Evolutionary conservation across 768 basidiomycete species (phyloP), one percentile per base, ranked within the genome.

Genomic region (Phlegmacium glaucopus): DNA sequence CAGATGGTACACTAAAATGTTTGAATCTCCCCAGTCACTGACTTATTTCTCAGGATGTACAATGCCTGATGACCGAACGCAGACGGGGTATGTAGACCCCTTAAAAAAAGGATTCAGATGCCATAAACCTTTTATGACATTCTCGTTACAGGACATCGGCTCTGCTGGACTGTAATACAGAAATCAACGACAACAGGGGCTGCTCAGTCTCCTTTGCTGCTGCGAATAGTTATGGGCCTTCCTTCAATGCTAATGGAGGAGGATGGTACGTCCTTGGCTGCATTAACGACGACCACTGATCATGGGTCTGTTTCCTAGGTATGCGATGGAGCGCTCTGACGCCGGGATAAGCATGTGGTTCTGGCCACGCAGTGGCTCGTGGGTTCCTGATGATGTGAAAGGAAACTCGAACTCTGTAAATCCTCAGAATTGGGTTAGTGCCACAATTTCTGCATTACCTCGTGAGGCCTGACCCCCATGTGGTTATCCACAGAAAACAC

Each of bases 261-360:
- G 81, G 81, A 50, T 82, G 74, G 76, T 81, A 49, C 44, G 74
- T 38, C n/a, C n/a, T 52, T 42, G 34, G 41, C 29, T 48, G 22
- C 28, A 34, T 41, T 22, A 22, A 22, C 22, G 5, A 22, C 22
- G 22, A 22, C 22, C 22, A 22, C 22, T 22, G 22, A 13, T 43
- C 10, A 15, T 28, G 10, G 7, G 9, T 10, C n/a, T 26, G 18
- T 13, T 16, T 39, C 9, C 27, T 17, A 80, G 74, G 71, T 80
- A 75, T 57, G 83, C 76, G 1, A 67, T 82, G 54, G 79, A 81
- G 56, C 73, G 81, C 34, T 75, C 76, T 2, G 52, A 62, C 10
- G 51, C 48, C 10, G 72, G 69, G 52, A 77, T 86, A 54, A 79
- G 76, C 47, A 69, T 83, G 28, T 86, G 79, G 76, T 84, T 82